Evolutionary conservation across 495 filamentous ascomycete species (phyloP).

Genomic region (Tuber umbilicatum): DNA sequence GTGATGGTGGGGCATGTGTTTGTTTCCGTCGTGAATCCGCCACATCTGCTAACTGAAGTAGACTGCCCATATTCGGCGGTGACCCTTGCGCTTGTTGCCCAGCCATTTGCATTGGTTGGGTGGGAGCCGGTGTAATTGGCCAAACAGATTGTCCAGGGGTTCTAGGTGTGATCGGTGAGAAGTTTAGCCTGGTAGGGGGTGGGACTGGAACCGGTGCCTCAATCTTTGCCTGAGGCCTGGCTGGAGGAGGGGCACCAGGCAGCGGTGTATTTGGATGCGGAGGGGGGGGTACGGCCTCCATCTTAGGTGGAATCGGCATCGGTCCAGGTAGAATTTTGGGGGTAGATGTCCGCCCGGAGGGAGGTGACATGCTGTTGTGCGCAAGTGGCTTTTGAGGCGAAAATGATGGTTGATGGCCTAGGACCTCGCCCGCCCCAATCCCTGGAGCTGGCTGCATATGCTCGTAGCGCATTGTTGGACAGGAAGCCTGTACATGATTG

Average conservation of each 20-base stretch:
- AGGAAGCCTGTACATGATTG: neutral
- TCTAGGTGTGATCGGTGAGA: slow-evolving; percentile 23
- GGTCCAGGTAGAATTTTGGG: slow-evolving; percentile 22
- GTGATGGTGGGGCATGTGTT: slow-evolving; percentile 26
- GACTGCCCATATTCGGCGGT: slow-evolving; percentile 12
- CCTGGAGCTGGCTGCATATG: neutral
- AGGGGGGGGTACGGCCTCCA: slow-evolving; percentile 33
- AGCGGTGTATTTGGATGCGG: slow-evolving; percentile 22
- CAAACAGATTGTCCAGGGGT: slow-evolving; percentile 6
- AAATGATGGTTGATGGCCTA: slow-evolving; percentile 18
- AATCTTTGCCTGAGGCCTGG: slow-evolving; percentile 26
- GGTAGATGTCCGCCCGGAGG: slow-evolving; percentile 6
- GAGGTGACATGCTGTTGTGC: slow-evolving; percentile 18
- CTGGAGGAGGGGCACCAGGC: slow-evolving; percentile 25
- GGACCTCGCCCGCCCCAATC: neutral
- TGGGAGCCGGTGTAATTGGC: slow-evolving; percentile 15
- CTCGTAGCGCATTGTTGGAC: slow-evolving; percentile 4
- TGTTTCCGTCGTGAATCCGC: slow-evolving; percentile 34
- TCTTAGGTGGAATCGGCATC: slow-evolving; percentile 30
- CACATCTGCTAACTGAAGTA: slow-evolving; percentile 30
- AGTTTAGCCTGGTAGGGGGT: slow-evolving; percentile 24
- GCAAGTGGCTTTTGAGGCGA: slow-evolving; percentile 16
- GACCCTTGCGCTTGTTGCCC: slow-evolving; percentile 26
- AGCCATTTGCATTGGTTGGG: slow-evolving; percentile 31
- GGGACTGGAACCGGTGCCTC: slow-evolving; percentile 28